Conservation (phyloP, 176 grass and related monocot genomes). For the Musa schizocarpa region DNA sequence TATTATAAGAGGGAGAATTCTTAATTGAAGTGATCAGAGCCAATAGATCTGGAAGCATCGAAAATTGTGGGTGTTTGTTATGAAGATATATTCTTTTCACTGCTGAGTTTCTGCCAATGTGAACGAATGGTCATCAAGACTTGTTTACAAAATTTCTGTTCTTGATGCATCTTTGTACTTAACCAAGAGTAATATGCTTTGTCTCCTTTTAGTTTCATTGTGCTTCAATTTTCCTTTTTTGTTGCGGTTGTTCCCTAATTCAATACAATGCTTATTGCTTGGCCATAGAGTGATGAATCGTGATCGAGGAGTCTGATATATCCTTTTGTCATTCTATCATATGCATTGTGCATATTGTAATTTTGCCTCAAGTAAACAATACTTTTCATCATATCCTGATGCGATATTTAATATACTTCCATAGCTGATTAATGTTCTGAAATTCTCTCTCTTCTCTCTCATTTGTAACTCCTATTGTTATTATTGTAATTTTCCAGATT, state of each 20-base stretch:
- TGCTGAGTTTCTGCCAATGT: neutral
- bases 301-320: neutral
- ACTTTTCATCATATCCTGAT: neutral
- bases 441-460: slow-evolving; percentile 3
- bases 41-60: neutral
- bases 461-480: neutral
- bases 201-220: too few relatives aligned
- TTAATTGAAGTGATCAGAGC: neutral
- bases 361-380: neutral
- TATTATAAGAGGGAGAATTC: neutral
- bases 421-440: neutral
- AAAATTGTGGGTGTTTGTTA: neutral
- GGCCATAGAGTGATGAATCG: neutral
- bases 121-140: neutral
- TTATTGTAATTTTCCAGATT: slow-evolving; percentile 1
- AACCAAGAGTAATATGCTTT: neutral
- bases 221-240: too few relatives aligned
- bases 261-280: neutral
- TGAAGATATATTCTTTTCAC: neutral
- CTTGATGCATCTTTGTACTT: neutral
- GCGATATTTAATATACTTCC: neutral
- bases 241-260: neutral
- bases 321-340: neutral
- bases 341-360: neutral
- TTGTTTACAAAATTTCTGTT: neutral